phyloP scores from a whole-genome alignment of 768 basidiomycete species.

The Boletus pseudo-olivaceus region DNA sequence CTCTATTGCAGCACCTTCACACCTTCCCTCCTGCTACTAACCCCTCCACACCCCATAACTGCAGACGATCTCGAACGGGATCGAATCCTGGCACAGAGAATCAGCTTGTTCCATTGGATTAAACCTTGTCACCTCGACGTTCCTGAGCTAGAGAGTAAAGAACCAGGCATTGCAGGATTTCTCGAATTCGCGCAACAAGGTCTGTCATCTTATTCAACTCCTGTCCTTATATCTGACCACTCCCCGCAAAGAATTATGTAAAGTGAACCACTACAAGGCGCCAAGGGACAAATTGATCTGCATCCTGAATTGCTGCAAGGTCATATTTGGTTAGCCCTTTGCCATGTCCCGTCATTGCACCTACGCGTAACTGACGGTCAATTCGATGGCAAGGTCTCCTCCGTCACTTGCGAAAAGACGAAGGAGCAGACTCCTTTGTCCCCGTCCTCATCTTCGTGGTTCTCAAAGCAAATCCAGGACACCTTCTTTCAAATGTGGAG shows the following conservation, averaged over 20 bases:
- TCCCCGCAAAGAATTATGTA: slow-evolving; percentile 67
- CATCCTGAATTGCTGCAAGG: slow-evolving; percentile 96
- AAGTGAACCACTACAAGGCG: slow-evolving; percentile 98
- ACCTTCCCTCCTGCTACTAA: slow-evolving; percentile 66
- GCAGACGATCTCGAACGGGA: slow-evolving; percentile 97
- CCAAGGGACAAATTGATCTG: slow-evolving; percentile 98
- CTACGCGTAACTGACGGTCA: not conserved
- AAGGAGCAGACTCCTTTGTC: slow-evolving; percentile 92
- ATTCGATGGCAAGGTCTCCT: slow-evolving; percentile 62
- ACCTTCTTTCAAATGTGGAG: slow-evolving; percentile 95
- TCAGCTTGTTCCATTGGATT: slow-evolving; percentile 89
- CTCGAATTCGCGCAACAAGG: slow-evolving; percentile 88
- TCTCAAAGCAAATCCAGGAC: slow-evolving; percentile 88
- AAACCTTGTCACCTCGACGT: slow-evolving; percentile 87
- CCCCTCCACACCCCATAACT: slow-evolving; percentile 74
- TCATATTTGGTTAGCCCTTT: slow-evolving; percentile 83
- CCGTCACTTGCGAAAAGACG: slow-evolving; percentile 77
- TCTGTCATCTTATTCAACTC: slow-evolving; percentile 25
- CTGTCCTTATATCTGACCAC: not conserved
- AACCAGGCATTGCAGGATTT: slow-evolving; percentile 57
- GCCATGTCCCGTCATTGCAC: slow-evolving; percentile 8
- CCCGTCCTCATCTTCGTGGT: slow-evolving; percentile 94
- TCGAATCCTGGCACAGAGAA: slow-evolving; percentile 84
- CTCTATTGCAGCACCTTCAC: slow-evolving; percentile 74
- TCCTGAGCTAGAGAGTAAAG: slow-evolving; percentile 65